Base-by-base conservation (phyloP, 2,329 filamentous ascomycete species). In the Dactylellina drechsleri region DNA sequence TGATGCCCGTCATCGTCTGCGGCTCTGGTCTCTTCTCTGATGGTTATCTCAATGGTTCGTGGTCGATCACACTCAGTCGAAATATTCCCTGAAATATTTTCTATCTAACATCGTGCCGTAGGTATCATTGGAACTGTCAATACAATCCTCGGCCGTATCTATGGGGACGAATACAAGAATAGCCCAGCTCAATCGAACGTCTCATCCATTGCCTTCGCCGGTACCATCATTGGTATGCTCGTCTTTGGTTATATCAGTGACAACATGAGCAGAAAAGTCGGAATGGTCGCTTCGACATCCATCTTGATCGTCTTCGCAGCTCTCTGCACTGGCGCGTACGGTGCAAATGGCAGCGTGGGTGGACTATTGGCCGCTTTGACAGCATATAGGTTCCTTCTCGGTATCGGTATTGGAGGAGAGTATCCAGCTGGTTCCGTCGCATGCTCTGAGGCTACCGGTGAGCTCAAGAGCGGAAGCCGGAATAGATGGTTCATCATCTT, bases 401-500 rank as follows among this genome's bases (percentile, higher is more conserved):
- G 90, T 23, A 88, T 92, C 76, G 91, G 92, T n/a, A 94, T 96
- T 60, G 92, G 91, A 82, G 85, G 90, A 66, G 91, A 94, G 82
- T 93, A 93, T 79, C 91, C 91, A 0, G 91, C 91, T 49, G 93
- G 93, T 1, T 92, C 88, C 72, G 93, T 97, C 0, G 91, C 90
- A 1, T 91, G 89, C 62, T 92, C 93, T 1, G 93, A 97, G 82
- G 90, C 90, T 3, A 93, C 90, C 0, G 91, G 92, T 20, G 92
- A 96, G 80, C 84, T 97, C 72, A 92, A 92, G 81, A 82, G 83
- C 15, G 93, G 93, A 10, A 90, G 90, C 15, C 86, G 93, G n/a
- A 94, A 97, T 80, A 86, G 91, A 45, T 96, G 92, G 92, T 97
- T 93, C 80, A 92, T 94, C 79, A 85, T 96, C 77, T 96, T 95